A percentile compares a stretch with the other conserved stretches of the same genome.
Conservation (phyloP, 2,329 filamentous ascomycete species). For the Xylariomycetidae sp. region DNA sequence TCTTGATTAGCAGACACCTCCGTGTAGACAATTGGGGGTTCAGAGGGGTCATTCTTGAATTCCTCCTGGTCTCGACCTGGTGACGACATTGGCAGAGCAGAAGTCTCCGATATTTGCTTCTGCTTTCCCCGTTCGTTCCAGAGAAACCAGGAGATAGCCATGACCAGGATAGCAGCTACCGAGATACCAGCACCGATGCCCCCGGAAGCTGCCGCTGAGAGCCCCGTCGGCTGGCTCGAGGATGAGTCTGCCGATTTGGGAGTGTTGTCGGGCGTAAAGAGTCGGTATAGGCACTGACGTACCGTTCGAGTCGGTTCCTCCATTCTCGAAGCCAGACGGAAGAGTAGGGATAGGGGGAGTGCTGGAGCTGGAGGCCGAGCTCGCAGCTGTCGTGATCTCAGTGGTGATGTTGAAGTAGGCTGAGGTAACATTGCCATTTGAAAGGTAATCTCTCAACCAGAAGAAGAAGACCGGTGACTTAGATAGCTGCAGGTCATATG, state of each 20-base stretch:
- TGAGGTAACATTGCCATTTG: background rate
- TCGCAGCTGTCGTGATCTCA: no score
- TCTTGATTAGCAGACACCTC: no score
- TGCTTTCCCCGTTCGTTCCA: slow-evolving; percentile 51
- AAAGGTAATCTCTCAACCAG: slow-evolving; percentile 1
- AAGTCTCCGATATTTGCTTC: no score
- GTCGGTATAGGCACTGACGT: background rate
- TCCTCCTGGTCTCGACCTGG: no score
- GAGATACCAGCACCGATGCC: slow-evolving; percentile 5
- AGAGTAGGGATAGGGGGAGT: background rate
- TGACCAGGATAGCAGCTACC: background rate
- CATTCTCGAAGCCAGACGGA: background rate
- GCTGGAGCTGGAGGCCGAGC: background rate
- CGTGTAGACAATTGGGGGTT: no score
- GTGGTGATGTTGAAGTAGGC: slow-evolving; percentile 3
- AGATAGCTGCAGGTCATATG: slow-evolving; percentile 1
- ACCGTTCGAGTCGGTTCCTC: background rate
- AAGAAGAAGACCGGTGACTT: slow-evolving; percentile 2
- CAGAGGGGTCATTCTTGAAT: no score
- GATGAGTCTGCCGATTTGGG: background rate
- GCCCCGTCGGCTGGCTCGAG: background rate
- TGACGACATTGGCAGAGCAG: no score
- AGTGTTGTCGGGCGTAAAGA: background rate
- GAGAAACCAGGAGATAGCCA: background rate
- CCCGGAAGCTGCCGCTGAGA: background rate